Conservation (phyloP, 495 filamentous ascomycete genomes). For the Penicillium verhagenii region DNA sequence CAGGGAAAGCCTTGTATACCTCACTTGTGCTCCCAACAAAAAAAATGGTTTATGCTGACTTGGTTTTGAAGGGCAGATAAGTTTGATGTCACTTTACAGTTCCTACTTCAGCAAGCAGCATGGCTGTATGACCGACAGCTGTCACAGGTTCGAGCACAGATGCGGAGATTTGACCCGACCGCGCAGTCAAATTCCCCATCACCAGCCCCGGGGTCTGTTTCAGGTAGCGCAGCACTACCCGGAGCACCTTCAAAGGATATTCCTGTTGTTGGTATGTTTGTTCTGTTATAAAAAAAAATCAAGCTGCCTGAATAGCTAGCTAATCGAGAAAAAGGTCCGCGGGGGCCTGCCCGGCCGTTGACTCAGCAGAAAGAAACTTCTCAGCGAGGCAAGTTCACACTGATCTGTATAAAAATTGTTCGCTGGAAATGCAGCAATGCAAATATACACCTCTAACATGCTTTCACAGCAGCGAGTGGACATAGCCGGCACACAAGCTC, state of each 20-base stretch:
- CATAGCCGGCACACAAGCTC: slow-evolving; percentile 53
- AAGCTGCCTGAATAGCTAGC: background rate
- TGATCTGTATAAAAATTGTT: background rate
- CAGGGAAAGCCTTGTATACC: slow-evolving; percentile 77
- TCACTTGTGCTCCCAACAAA: background rate
- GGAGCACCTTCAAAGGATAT: slow-evolving; percentile 59
- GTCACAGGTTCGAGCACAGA: slow-evolving; percentile 84
- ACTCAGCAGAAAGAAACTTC: slow-evolving; percentile 61
- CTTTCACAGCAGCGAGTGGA: slow-evolving; percentile 16
- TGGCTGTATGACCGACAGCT: slow-evolving; percentile 93
- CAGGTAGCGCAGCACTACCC: slow-evolving; percentile 48
- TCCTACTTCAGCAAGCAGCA: slow-evolving; percentile 89
- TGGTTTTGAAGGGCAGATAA: slow-evolving; percentile 48
- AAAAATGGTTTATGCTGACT: slow-evolving; percentile 5
- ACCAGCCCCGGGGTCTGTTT: slow-evolving; percentile 49
- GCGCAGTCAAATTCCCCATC: slow-evolving; percentile 42
- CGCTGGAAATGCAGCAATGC: background rate
- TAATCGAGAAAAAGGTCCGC: slow-evolving; percentile 34
- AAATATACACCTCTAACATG: slow-evolving; percentile 2
- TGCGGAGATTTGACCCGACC: slow-evolving; percentile 67
- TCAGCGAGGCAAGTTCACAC: slow-evolving; percentile 39
- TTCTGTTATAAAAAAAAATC: background rate
- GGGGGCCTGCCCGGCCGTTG: slow-evolving; percentile 60
- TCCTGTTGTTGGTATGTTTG: slow-evolving; percentile 52
- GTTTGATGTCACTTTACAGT: slow-evolving; percentile 77